Evolutionary conservation across 1,284 basidiomycete species (phyloP).

Genomic region (Pseudozyma tsukubaensis): DNA sequence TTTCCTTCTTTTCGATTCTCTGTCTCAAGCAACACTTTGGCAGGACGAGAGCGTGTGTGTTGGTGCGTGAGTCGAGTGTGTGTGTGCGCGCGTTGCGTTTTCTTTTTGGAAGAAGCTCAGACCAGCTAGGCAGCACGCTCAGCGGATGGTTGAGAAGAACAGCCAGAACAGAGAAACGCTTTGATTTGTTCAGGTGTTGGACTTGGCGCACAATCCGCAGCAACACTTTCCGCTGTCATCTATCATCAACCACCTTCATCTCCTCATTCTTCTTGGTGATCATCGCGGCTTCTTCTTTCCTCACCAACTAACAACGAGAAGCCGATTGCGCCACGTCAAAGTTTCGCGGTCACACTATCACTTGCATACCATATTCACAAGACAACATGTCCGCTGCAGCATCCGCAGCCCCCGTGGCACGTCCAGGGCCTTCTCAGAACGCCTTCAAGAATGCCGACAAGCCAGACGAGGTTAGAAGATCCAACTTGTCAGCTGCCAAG

Average conservation of each 20-base stretch:
- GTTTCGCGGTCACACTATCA: neutral
- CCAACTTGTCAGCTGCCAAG: slow-evolving; percentile 70
- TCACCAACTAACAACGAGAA: neutral
- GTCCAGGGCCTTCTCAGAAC: slow-evolving; percentile 38
- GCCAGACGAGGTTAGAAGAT: slow-evolving; percentile 68
- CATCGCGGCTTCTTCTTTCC: neutral
- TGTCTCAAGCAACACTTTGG: slow-evolving; percentile 22
- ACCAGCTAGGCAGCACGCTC: neutral
- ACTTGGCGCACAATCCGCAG: neutral
- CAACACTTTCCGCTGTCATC: neutral
- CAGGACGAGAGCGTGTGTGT: slow-evolving; percentile 1
- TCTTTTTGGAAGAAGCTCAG: neutral
- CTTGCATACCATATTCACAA: neutral
- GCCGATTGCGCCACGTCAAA: neutral
- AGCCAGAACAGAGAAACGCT: slow-evolving; percentile 5
- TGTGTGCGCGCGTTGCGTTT: slow-evolving; percentile 12
- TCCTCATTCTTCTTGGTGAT: too few species aligned
- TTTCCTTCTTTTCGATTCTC: slow-evolving; percentile 43
- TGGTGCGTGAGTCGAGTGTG: neutral
- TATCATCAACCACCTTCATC: too few species aligned
- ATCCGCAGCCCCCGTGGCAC: slow-evolving; percentile 34
- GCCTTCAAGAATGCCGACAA: slow-evolving; percentile 69
- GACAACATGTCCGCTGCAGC: slow-evolving; percentile 45
- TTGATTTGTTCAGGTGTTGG: slow-evolving; percentile 7
- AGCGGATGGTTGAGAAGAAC: slow-evolving; percentile 1